Base-by-base conservation (phyloP, 2,329 filamentous ascomycete species). In the Pseudogymnoascus sp. region DNA sequence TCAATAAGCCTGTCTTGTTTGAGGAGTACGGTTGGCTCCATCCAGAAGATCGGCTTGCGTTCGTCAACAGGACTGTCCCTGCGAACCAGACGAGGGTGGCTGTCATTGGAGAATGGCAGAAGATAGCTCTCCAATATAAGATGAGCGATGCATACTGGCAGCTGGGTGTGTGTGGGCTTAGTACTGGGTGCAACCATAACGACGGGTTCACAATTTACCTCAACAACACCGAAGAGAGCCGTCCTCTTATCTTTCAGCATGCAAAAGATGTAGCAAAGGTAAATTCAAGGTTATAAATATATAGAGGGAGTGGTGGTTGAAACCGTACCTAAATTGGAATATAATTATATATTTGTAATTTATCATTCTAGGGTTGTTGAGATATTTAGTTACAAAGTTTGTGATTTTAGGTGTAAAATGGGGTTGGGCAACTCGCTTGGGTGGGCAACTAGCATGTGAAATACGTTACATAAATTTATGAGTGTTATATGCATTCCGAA, bases 141-240 rank as follows among this genome's bases (percentile, higher is more conserved):
- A 74, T 84, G 70, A 73, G 79, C 2, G 81, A 83, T 65, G 75
- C 83, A 76, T 84, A 78, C 72, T 84, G 82, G 82, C 82, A 84
- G 66, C 84, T 75, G 66, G 82, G 82, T 0, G 83, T 73, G 66
- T 77, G 75, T 4, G 75, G 74, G 0, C 84, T 78, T 67, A 82
- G 80, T 3, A 83, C 81, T 40, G 81, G 82, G 0, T 75, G 77
- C 44, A 84, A 84, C 69, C 74, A 84, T 60, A 73, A 84, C 46
- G 82, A 84, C 62, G 82, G 82, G 0, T 84, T 84, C 69, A 84
- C 82, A 1, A 83, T 84, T 59, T 84, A 76, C 67, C 66, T 84
- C 31, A 82, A 84, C 25, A 77, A 81, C n/a, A 56, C 50, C 11
- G 74, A 76, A 2, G 76, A 83, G 70, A 79, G 79, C 0, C 69